These are phyloP conservation scores for Tetraselmis striata DNA, from an alignment of 139 green algal genomes.

Conservation along the genomic window DNA sequence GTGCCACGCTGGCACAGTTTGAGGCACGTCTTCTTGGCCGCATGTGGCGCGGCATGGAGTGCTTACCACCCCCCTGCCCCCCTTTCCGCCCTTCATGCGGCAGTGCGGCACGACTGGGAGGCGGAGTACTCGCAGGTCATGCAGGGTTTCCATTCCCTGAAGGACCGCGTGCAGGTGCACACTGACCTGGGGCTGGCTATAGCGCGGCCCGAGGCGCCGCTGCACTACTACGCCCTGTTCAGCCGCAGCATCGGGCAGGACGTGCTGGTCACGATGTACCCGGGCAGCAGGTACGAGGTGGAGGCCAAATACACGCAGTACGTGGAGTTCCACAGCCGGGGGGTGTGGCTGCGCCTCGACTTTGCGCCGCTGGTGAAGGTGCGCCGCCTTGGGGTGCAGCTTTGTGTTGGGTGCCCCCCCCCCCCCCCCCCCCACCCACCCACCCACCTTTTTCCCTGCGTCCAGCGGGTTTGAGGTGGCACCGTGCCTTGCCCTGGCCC, in stretches of 20 bases:
- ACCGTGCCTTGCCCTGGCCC: neutral
- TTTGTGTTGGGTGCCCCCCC: neutral
- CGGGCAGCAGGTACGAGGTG: conserved; percentile 40
- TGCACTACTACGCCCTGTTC: conserved; percentile 64
- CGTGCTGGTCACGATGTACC: conserved; percentile 36
- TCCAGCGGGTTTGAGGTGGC: neutral
- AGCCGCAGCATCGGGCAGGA: conserved; percentile 45
- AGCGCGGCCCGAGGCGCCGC: conserved; percentile 34
- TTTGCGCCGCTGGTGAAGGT: conserved; percentile 40
- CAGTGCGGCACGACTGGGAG: conserved; percentile 45
- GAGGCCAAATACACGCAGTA: conserved; percentile 68
- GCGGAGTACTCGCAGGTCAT: conserved; percentile 49
- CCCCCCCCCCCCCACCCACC: neutral
- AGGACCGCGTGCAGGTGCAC: conserved; percentile 25
- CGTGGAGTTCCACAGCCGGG: conserved; percentile 36
- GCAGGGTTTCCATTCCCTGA: conserved; percentile 35
- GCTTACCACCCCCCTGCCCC: no score
- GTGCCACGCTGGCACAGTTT: no score
- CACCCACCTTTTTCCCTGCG: neutral
- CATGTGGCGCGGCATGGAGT: no score
- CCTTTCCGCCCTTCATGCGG: no score
- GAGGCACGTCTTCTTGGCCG: no score
- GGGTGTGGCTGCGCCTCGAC: conserved; percentile 48
- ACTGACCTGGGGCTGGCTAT: conserved; percentile 36
- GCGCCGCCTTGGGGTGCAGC: no score